Conservation (phyloP, 2,329 filamentous ascomycete species). For the Chaetomiaceae sp. region DNA sequence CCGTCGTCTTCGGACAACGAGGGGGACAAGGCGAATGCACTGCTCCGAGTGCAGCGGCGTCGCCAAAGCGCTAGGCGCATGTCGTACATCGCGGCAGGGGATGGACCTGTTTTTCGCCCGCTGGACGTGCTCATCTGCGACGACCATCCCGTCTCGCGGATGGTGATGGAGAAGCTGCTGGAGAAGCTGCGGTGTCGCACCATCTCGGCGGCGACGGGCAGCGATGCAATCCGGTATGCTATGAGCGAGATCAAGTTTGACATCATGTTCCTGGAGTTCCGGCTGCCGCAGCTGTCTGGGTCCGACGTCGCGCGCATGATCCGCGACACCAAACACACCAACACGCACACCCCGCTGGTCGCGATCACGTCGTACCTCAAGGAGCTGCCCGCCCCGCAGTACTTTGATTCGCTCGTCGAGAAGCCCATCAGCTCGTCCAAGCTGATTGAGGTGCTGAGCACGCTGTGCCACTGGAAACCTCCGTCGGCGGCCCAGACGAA, state of each 20-base stretch:
- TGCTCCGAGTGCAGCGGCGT: conserved; percentile 86
- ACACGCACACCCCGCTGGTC: conserved; percentile 90
- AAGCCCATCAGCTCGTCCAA: conserved; percentile 95
- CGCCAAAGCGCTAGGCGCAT: conserved; percentile 93
- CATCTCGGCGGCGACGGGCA: conserved; percentile 83
- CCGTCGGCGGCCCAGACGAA: conserved; percentile 50
- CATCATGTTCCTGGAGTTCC: conserved; percentile 97
- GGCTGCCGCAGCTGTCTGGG: conserved; percentile 89
- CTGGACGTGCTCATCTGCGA: conserved; percentile 95
- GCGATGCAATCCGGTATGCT: conserved; percentile 87
- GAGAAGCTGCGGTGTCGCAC: conserved; percentile 94
- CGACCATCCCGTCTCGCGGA: conserved; percentile 90
- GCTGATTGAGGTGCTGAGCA: conserved; percentile 79
- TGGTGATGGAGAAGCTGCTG: conserved; percentile 98
- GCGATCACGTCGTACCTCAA: conserved; percentile 98
- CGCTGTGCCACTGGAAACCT: conserved; percentile 90
- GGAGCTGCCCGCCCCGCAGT: conserved; percentile 88
- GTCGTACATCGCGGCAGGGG: conserved; percentile 78
- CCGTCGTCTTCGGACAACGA: conserved; percentile 98
- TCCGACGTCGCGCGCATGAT: conserved; percentile 97
- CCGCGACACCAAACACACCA: conserved; percentile 90
- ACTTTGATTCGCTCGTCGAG: conserved; percentile 93
- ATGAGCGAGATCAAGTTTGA: conserved; percentile 98
- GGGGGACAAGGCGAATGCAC: conserved; percentile 78
- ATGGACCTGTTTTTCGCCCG: conserved; percentile 82